A percentile compares a stretch with the other conserved stretches of the same genome.
Evolutionary conservation across 2,329 filamentous ascomycete genomes (phyloP).

Genomic region (Fusarium sp.): DNA sequence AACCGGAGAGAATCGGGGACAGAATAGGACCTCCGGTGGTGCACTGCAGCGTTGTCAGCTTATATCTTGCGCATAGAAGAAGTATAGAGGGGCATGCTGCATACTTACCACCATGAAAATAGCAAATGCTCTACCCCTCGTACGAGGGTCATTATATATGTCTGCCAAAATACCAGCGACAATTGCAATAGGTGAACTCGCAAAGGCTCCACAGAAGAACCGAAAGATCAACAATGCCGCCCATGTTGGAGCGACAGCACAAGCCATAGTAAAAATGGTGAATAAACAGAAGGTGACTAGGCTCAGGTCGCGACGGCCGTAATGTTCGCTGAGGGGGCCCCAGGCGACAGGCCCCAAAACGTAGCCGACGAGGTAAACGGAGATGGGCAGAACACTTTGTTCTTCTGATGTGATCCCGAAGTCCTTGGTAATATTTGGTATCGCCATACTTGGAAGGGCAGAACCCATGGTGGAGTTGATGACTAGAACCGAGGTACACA

Average conservation of each 20-base stretch:
- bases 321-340: slow-evolving; percentile 74
- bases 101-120: slow-evolving; percentile 69
- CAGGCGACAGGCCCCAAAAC: slow-evolving; percentile 70
- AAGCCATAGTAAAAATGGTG: slow-evolving; percentile 64
- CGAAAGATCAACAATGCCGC: slow-evolving; percentile 65
- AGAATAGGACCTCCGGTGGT: slow-evolving; percentile 75
- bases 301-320: slow-evolving; percentile 63
- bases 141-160: slow-evolving; percentile 64
- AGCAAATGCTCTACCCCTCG: slow-evolving; percentile 69
- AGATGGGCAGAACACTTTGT: slow-evolving; percentile 67
- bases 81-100: not conserved
- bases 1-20: slow-evolving; percentile 73
- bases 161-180: slow-evolving; percentile 74
- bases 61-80: not conserved
- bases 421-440: slow-evolving; percentile 66
- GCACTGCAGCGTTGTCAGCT: slow-evolving; percentile 52
- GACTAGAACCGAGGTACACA: slow-evolving; percentile 68
- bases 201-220: slow-evolving; percentile 64
- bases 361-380: slow-evolving; percentile 72
- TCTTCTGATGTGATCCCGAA: slow-evolving; percentile 64
- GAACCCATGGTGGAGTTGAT: slow-evolving; percentile 76
- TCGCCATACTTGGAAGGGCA: slow-evolving; percentile 71
- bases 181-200: slow-evolving; percentile 69
- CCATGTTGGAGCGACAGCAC: slow-evolving; percentile 65
- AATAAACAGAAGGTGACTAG: slow-evolving; percentile 61